phyloP scores from a whole-genome alignment of 768 basidiomycete genomes.

The Boletus sp. region DNA sequence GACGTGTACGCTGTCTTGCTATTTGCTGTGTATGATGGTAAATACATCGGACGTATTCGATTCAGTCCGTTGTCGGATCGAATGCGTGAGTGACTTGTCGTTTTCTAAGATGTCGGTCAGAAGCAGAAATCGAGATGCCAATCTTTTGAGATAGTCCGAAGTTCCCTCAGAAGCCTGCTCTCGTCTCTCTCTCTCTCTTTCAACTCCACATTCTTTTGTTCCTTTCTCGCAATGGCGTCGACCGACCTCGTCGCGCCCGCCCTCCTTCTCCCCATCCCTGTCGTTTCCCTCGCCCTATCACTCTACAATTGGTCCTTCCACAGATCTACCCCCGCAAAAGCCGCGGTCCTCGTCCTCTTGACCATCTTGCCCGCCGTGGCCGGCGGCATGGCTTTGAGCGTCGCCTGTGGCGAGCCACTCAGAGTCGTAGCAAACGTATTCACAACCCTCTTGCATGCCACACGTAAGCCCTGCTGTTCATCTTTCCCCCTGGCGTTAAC shows the following conservation, averaged over 20 bases:
- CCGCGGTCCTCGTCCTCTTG: slow-evolving; percentile 18
- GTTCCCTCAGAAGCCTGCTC: neutral
- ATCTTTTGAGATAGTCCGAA: neutral
- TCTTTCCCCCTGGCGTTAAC: neutral
- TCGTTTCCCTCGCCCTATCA: slow-evolving; percentile 18
- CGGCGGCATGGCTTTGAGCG: slow-evolving; percentile 19
- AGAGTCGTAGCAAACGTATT: slow-evolving; percentile 16
- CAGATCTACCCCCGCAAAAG: slow-evolving; percentile 8
- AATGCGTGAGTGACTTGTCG: slow-evolving; percentile 9
- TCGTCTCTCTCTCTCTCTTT: slow-evolving; percentile 5
- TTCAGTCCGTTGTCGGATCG: neutral
- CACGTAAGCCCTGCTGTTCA: slow-evolving; percentile 15
- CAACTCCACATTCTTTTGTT: slow-evolving; percentile 16
- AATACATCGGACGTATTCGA: neutral
- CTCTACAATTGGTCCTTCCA: slow-evolving; percentile 6
- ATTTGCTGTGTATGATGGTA: neutral
- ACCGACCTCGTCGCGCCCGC: slow-evolving; percentile 24
- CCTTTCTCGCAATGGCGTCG: slow-evolving; percentile 24
- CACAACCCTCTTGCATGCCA: slow-evolving; percentile 18
- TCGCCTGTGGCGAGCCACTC: slow-evolving; percentile 16
- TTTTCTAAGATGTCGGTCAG: slow-evolving; percentile 9
- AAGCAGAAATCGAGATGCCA: slow-evolving; percentile 22
- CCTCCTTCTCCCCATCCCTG: slow-evolving; percentile 26
- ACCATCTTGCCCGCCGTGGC: slow-evolving; percentile 24
- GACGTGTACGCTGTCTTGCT: neutral